Evolutionary conservation across 2,329 filamentous ascomycete genomes (phyloP).

Genomic region (Rutstroemia sp.): DNA sequence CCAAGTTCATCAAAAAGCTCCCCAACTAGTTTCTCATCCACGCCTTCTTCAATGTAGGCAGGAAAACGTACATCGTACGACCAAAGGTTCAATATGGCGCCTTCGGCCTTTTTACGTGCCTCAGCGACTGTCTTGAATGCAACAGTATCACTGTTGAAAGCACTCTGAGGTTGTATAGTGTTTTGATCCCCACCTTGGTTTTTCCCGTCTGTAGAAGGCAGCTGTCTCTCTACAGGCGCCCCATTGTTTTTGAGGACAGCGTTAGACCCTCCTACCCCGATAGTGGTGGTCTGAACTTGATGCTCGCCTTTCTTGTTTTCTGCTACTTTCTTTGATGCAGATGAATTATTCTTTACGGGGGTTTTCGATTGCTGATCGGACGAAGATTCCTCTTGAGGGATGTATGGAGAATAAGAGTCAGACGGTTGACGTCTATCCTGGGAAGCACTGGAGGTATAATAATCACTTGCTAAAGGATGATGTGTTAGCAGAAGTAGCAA

Average conservation of each 20-base stretch:
- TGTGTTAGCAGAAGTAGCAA: not conserved
- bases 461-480: conserved; percentile 4
- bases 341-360: not conserved
- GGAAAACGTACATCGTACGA: conserved; percentile 64
- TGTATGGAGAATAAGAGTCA: conserved; percentile 24
- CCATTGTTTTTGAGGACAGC: not conserved
- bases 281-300: not conserved
- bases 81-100: conserved; percentile 58
- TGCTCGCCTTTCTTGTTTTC: not conserved
- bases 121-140: conserved; percentile 17
- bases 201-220: not conserved
- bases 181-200: not conserved
- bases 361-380: conserved; percentile 12
- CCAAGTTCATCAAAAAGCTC: conserved; percentile 62
- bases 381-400: conserved; percentile 13
- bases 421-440: conserved; percentile 18
- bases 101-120: conserved; percentile 48
- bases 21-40: conserved; percentile 56
- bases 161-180: not conserved
- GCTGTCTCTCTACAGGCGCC: not conserved
- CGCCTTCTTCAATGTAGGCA: conserved; percentile 65
- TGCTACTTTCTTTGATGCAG: not conserved
- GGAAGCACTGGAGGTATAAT: conserved; percentile 16
- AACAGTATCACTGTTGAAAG: not conserved
- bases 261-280: not conserved